These are phyloP conservation scores for Mucor sp. DNA, from an alignment of 371 early-diverging fungal genomes.

Conservation along the genomic window DNA sequence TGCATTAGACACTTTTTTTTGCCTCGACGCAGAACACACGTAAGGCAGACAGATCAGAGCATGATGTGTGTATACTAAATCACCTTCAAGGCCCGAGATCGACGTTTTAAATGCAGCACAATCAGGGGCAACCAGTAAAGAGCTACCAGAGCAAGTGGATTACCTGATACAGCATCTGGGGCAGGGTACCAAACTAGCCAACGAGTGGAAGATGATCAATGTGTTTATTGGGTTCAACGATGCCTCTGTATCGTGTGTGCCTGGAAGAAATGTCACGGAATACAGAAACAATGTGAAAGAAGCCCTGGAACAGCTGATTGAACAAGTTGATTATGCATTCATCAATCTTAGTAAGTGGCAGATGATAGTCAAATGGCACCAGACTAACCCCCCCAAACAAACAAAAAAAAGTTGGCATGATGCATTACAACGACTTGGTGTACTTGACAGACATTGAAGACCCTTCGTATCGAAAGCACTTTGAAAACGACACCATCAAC, in stretches of 20 bases:
- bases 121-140: slow-evolving; percentile 31
- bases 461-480: slow-evolving; percentile 29
- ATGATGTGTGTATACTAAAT: not conserved
- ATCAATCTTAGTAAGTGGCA: slow-evolving; percentile 23
- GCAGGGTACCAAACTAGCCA: slow-evolving; percentile 6
- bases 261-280: slow-evolving; percentile 6
- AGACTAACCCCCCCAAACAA: not conserved
- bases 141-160: slow-evolving; percentile 30
- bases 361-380: not conserved
- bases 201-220: slow-evolving; percentile 40
- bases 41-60: too few species aligned
- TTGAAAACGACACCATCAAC: slow-evolving; percentile 21
- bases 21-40: slow-evolving; percentile 21
- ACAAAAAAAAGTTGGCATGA: slow-evolving; percentile 12
- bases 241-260: slow-evolving; percentile 28
- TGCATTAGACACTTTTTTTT: slow-evolving; percentile 34
- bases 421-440: slow-evolving; percentile 21
- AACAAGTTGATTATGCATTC: slow-evolving; percentile 16
- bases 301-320: not conserved
- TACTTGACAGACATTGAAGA: slow-evolving; percentile 2
- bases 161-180: slow-evolving; percentile 37
- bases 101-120: slow-evolving; percentile 49
- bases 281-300: slow-evolving; percentile 9
- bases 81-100: slow-evolving; percentile 12
- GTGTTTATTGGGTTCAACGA: slow-evolving; percentile 41